phyloP scores from a whole-genome alignment of 305 asterid genomes.

The Euphrasia arctica region DNA sequence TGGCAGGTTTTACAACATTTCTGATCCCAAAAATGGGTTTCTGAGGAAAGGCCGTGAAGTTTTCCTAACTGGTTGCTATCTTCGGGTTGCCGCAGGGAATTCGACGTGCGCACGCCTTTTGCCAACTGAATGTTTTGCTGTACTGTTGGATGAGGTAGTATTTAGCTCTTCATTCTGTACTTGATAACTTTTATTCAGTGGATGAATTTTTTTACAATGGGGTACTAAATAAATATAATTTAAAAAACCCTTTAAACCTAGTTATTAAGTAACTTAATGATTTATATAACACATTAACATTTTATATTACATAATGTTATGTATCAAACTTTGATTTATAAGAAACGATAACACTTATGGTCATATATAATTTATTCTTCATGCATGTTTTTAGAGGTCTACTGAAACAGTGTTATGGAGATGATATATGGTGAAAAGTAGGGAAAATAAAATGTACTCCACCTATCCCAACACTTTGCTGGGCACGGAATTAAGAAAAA shows the following conservation, averaged over 20 bases:
- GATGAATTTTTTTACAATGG: background rate
- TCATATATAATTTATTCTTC: background rate
- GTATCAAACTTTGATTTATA: background rate
- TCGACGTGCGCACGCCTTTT: constrained; percentile 61
- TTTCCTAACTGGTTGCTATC: constrained; percentile 90
- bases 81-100: constrained; percentile 57
- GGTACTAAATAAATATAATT: background rate
- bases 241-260: background rate
- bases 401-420: background rate
- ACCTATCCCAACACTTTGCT: too few relatives aligned
- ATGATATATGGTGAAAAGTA: background rate
- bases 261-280: background rate
- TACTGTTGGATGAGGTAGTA: constrained; percentile 82
- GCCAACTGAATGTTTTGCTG: constrained; percentile 86
- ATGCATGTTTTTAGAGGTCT: background rate
- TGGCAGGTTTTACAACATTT: constrained; percentile 79
- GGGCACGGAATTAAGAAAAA: too few relatives aligned
- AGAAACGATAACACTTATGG: background rate
- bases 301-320: too few relatives aligned
- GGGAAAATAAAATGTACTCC: background rate
- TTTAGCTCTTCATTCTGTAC: constrained; percentile 16
- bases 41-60: constrained; percentile 87
- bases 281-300: background rate
- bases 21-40: constrained; percentile 70
- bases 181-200: constrained; percentile 9